These are phyloP conservation scores for Acephala macrosclerotiorum DNA, from an alignment of 2,329 filamentous ascomycete genomes.

Conservation along the genomic window DNA sequence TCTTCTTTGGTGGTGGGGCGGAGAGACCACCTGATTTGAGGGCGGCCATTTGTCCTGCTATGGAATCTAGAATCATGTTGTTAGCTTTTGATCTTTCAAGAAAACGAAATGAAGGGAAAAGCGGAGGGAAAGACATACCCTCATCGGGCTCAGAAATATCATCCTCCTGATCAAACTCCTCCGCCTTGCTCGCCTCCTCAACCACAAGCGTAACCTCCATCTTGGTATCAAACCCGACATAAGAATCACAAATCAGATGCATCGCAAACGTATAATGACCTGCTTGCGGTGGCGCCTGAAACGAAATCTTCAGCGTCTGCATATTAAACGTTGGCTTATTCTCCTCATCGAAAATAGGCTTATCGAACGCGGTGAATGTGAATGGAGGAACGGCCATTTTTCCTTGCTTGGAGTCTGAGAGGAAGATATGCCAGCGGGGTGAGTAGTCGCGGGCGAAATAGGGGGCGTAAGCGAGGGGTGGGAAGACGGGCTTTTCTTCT, in stretches of 20 bases:
- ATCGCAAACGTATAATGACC: slow-evolving; percentile 95
- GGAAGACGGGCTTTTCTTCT: slow-evolving; percentile 71
- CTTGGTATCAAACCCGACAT: slow-evolving; percentile 92
- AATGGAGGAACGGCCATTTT: slow-evolving; percentile 97
- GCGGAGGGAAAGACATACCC: slow-evolving; percentile 70
- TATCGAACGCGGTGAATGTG: slow-evolving; percentile 92
- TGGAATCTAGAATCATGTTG: slow-evolving; percentile 67
- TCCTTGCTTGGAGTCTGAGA: slow-evolving; percentile 91
- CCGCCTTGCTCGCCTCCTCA: slow-evolving; percentile 87
- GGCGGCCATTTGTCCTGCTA: slow-evolving; percentile 89
- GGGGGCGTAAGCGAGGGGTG: slow-evolving; percentile 88
- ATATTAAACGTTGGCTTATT: slow-evolving; percentile 92
- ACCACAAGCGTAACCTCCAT: slow-evolving; percentile 89
- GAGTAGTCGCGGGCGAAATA: slow-evolving; percentile 90
- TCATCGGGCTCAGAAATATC: slow-evolving; percentile 98
- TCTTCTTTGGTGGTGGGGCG: slow-evolving; percentile 61
- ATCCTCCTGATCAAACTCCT: slow-evolving; percentile 81
- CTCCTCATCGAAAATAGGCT: slow-evolving; percentile 80
- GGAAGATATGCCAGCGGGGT: slow-evolving; percentile 92
- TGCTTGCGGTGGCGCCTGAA: slow-evolving; percentile 89
- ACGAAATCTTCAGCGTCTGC: slow-evolving; percentile 96
- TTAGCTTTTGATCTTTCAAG: slow-evolving; percentile 16
- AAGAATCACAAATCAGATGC: slow-evolving; percentile 93
- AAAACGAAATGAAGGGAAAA: too few relatives aligned
- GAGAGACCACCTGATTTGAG: slow-evolving; percentile 72